Evolutionary conservation across 345 rosid genomes (phyloP), one percentile per base, ranked within the genome.

Genomic region (Syzygium aromaticum): DNA sequence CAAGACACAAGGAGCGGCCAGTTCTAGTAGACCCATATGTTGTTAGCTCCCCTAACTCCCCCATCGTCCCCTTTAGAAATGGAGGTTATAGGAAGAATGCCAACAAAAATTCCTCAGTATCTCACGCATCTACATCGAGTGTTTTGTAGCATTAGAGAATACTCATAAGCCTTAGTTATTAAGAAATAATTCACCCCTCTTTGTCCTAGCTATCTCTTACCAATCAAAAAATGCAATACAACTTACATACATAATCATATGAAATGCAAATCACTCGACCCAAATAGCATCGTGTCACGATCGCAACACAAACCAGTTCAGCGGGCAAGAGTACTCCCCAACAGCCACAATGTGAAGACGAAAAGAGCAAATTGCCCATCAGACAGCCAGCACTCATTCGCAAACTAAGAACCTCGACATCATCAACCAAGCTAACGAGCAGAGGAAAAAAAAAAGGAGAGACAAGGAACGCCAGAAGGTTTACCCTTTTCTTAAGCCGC

Each of bases 401-500:
- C 6, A 73, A 38, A 73, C 82, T 38, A 73, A 38, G 8, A 38
- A 38, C 22, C 38, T 19, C 46, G 82, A 73, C 82, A 73, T 38
- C 82, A 1, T 73, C 27, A 11, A 73, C 49, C 49, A 73, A 73
- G 82, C 82, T 73, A 73, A 73, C 49, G 82, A 73, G 82, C 15
- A 73, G 27, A 38, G 49, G 1, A 25, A 9, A 2, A 17, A 30
- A 64, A 64, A 64, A 7, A 17, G 3, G 78, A 33, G 78, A 33
- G 46, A 33, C 49, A 73, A 73, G 14, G 82, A 73, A 21, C 82
- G 82, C 82, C 82, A 38, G 27, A 73, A 19, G 23, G 82, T 38
- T 85, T 91, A 98, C 99, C 93, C 99, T 94, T 86, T 96, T 98
- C 89, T 95, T 96, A 22, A 92, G 97, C 88, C 99, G 94, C 99